Evolutionary conservation across 2,329 filamentous ascomycete genomes (phyloP).

Genomic region (Pseudomassariella vexata): DNA sequence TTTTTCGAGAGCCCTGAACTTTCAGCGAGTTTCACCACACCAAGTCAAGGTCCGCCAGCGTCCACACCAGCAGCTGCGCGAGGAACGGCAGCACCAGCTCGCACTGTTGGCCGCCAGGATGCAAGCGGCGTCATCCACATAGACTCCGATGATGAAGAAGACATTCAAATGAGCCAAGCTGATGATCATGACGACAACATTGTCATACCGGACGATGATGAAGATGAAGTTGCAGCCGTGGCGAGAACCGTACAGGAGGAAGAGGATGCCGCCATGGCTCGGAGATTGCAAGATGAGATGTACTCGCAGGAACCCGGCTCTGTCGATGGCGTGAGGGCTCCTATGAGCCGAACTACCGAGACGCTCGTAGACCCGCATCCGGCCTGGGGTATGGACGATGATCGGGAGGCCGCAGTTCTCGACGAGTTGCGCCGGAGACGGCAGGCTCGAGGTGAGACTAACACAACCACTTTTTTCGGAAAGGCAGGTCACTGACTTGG

Average conservation of each 20-base stretch:
- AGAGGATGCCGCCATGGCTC: slow-evolving; percentile 89
- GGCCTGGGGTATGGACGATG: slow-evolving; percentile 46
- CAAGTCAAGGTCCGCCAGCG: slow-evolving; percentile 28
- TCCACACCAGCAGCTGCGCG: slow-evolving; percentile 15
- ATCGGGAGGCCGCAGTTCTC: slow-evolving; percentile 55
- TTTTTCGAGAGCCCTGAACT: slow-evolving; percentile 86
- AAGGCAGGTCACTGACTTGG: too few species aligned
- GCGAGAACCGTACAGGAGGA: slow-evolving; percentile 57
- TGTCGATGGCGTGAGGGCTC: slow-evolving; percentile 63
- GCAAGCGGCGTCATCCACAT: slow-evolving; percentile 63
- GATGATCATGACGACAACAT: slow-evolving; percentile 30
- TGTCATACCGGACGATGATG: slow-evolving; percentile 23
- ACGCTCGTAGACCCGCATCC: slow-evolving; percentile 71
- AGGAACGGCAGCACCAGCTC: slow-evolving; percentile 10
- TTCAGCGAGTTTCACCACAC: slow-evolving; percentile 38
- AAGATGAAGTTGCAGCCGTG: slow-evolving; percentile 34
- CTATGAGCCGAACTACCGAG: slow-evolving; percentile 86
- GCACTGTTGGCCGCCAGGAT: slow-evolving; percentile 43
- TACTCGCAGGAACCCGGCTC: slow-evolving; percentile 48
- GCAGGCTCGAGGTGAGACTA: slow-evolving; percentile 22
- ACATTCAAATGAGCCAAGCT: slow-evolving; percentile 34
- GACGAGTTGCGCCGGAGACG: slow-evolving; percentile 55
- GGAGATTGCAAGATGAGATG: slow-evolving; percentile 85
- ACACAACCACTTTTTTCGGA: too few species aligned
- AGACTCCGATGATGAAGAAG: slow-evolving; percentile 68